These are phyloP conservation scores for Vitellaria paradoxa DNA, from an alignment of 179 eudicot genomes.

Conservation along the genomic window DNA sequence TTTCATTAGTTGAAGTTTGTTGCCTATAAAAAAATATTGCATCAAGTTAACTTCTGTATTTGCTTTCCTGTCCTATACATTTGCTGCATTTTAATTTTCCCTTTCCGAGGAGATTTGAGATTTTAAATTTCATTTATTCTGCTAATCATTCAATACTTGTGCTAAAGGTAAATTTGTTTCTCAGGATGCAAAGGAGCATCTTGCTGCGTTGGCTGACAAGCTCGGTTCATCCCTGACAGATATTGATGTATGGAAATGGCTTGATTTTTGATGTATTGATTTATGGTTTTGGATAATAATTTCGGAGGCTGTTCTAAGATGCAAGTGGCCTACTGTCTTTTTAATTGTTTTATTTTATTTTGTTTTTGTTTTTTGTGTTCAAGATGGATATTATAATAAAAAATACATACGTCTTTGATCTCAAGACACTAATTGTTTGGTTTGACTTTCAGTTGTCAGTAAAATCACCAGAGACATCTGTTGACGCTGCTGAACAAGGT, in stretches of 20 bases:
- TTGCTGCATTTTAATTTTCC: neutral
- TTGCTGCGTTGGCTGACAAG: constrained; percentile 88
- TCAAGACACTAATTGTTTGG: constrained; percentile 20
- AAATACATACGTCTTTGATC: neutral
- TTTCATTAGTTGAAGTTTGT: too few relatives aligned
- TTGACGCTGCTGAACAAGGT: constrained; percentile 86
- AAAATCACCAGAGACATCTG: constrained; percentile 48
- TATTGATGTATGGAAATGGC: constrained; percentile 65
- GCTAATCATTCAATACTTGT: neutral
- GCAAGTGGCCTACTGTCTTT: neutral
- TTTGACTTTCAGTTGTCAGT: constrained; percentile 67
- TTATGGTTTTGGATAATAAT: neutral
- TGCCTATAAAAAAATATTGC: too few relatives aligned
- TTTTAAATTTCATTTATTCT: neutral
- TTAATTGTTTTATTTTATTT: neutral
- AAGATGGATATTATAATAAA: neutral
- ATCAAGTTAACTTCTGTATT: neutral
- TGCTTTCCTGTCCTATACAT: neutral
- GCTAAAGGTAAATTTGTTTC: constrained; percentile 28
- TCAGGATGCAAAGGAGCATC: constrained; percentile 98
- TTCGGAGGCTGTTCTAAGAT: neutral
- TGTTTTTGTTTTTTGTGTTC: neutral
- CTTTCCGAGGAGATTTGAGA: neutral
- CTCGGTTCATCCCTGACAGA: constrained; percentile 81
- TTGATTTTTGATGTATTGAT: neutral